Conservation (phyloP, 129 eudicot genomes). For the Pittosporum tobira region DNA sequence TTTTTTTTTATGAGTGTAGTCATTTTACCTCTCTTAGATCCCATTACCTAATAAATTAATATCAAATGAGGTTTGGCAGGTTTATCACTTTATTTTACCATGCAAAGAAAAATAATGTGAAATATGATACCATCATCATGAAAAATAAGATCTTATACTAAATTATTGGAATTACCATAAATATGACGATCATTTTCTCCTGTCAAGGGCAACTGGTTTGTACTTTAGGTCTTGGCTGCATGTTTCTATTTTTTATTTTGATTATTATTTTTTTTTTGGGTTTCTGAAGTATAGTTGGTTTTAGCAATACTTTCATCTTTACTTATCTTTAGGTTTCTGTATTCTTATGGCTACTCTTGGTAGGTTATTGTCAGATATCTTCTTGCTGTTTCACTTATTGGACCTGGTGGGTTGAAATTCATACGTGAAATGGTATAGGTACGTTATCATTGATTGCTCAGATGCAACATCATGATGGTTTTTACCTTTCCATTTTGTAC, state of each 20-base stretch:
- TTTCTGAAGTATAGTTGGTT: background rate
- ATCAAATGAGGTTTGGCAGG: no score
- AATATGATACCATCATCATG: background rate
- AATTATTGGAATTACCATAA: no score
- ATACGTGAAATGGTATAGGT: slow-evolving; percentile 97
- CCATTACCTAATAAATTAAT: no score
- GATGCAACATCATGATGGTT: background rate
- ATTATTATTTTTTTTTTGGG: slow-evolving; percentile 19
- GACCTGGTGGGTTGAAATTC: slow-evolving; percentile 94
- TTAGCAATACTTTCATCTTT: background rate
- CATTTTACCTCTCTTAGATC: no score
- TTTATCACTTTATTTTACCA: no score
- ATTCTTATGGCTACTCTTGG: slow-evolving; percentile 9
- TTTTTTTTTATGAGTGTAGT: no score
- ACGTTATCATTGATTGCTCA: slow-evolving; percentile 11
- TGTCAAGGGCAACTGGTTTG: slow-evolving; percentile 97
- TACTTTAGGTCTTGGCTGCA: slow-evolving; percentile 20
- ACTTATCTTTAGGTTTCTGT: slow-evolving; percentile 12
- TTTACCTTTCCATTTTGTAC: background rate
- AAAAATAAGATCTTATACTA: background rate
- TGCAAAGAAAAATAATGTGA: background rate
- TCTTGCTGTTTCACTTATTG: slow-evolving; percentile 90
- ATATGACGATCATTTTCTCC: slow-evolving; percentile 81
- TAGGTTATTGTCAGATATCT: slow-evolving; percentile 96
- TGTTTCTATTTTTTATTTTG: no score